Base-by-base conservation (phyloP, 768 basidiomycete species). In the Trametes villosa region DNA sequence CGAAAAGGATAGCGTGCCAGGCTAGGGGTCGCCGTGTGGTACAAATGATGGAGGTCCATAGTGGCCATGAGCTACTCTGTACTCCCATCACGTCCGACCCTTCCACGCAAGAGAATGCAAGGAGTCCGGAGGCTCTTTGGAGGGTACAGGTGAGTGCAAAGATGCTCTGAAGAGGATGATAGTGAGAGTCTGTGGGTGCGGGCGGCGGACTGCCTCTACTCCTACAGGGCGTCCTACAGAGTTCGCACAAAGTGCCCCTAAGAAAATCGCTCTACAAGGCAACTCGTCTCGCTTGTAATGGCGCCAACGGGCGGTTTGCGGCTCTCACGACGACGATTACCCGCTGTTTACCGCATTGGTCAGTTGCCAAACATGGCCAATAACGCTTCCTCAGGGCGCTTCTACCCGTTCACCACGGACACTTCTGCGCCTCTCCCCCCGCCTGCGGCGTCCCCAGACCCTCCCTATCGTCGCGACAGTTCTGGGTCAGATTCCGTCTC, bases 331-430 rank as follows among this genome's bases (percentile, higher is more conserved):
- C 49, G 46, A 63, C 58, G 50, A 66, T 47, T 48, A 58, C 42
- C 61, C 53, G 60, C 61, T 30, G 60, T 65, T 64, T 62, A 45
- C 60, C 55, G 60, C 58, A 57, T 64, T 57, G 45, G 62, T 64
- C 65, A 45, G 57, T 64, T 67, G 57, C 65, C 65, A 62, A 58
- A 64, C 34, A 67, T 67, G 65, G 65, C 59, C 59, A 58, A 44
- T 48, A 52, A 64, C 55, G 52, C 59, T 63, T 58, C 65, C 44
- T 12, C 60, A 55, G 60, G 63, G 65, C 65, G 65, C 65, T 59
- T 64, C 59, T 59, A 59, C 52, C 47, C 59, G 49, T 62, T 64
- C 65, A 50, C 59, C 57, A 44, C 53, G 11, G 15, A 52, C 60
- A 40, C 47, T 56, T 30, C 57, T 47, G 44, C 65, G 9, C 53